Evolutionary conservation across 768 basidiomycete species (phyloP).

Genomic region (Rhizopogon vesiculosus): DNA sequence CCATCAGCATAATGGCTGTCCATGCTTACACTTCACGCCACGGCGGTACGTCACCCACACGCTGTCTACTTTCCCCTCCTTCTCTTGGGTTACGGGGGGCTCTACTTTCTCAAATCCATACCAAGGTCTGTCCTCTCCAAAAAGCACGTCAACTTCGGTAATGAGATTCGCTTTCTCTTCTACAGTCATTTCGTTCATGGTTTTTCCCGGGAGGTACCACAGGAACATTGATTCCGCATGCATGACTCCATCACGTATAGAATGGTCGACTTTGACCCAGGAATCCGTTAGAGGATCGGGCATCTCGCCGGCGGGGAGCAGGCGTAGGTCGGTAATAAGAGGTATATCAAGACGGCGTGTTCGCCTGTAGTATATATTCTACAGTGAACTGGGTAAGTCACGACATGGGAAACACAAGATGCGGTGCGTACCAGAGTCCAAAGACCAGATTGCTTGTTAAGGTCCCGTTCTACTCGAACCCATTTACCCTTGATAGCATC

Average conservation of each 20-base stretch:
- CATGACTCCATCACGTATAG: constrained; percentile 60
- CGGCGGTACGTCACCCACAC: constrained; percentile 66
- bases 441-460: constrained; percentile 61
- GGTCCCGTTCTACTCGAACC: constrained; percentile 81
- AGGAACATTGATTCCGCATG: constrained; percentile 55
- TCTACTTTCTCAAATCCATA: constrained; percentile 79
- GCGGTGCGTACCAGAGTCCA: constrained; percentile 53
- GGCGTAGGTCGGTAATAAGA: constrained; percentile 66
- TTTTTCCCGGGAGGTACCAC: constrained; percentile 77
- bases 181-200: constrained; percentile 52
- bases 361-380: constrained; percentile 80
- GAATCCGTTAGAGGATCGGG: constrained; percentile 40
- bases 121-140: constrained; percentile 80
- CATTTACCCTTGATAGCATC: constrained; percentile 82
- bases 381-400: constrained; percentile 8
- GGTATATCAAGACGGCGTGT: constrained; percentile 79
- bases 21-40: constrained; percentile 64
- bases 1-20: neutral
- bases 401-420: neutral
- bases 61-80: constrained; percentile 37
- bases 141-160: constrained; percentile 90
- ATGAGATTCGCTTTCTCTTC: constrained; percentile 61
- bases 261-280: constrained; percentile 65
- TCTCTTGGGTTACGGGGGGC: constrained; percentile 48
- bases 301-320: constrained; percentile 54